Conservation (phyloP, 495 filamentous ascomycete genomes). For the Aspergillus bridgeri region DNA sequence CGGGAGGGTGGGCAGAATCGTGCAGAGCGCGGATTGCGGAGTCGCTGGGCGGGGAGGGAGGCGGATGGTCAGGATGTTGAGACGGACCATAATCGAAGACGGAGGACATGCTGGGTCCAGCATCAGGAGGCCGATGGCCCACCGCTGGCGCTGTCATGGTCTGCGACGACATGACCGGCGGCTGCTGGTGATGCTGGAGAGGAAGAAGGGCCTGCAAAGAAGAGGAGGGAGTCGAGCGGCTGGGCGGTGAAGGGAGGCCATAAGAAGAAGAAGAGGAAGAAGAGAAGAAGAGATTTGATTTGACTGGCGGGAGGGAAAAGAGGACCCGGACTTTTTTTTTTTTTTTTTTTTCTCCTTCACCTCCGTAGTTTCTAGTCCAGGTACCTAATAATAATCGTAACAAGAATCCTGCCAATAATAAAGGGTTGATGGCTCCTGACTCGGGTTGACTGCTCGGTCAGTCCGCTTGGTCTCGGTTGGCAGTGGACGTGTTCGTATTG, state of each 20-base stretch:
- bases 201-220: slow-evolving; percentile 21
- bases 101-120: slow-evolving; percentile 39
- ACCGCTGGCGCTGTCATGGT: slow-evolving; percentile 55
- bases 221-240: slow-evolving; percentile 25
- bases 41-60: slow-evolving; percentile 39
- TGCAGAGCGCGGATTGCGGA: slow-evolving; percentile 47
- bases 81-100: slow-evolving; percentile 39
- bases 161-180: slow-evolving; percentile 51
- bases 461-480: neutral
- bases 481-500: too few relatives aligned
- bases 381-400: too few relatives aligned
- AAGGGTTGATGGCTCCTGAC: too few relatives aligned
- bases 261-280: neutral
- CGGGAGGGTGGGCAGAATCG: slow-evolving; percentile 43
- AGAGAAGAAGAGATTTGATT: too few relatives aligned
- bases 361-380: neutral
- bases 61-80: slow-evolving; percentile 27
- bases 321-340: slow-evolving; percentile 27
- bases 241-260: slow-evolving; percentile 19
- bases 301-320: slow-evolving; percentile 13
- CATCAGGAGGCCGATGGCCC: slow-evolving; percentile 49
- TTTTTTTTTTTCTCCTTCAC: slow-evolving; percentile 12
- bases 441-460: too few relatives aligned
- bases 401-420: too few relatives aligned
- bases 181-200: slow-evolving; percentile 20